Evolutionary conservation across 2,329 filamentous ascomycete species (phyloP), one percentile per base, ranked within the genome.

Genomic region (Amesomyces nigricolor): DNA sequence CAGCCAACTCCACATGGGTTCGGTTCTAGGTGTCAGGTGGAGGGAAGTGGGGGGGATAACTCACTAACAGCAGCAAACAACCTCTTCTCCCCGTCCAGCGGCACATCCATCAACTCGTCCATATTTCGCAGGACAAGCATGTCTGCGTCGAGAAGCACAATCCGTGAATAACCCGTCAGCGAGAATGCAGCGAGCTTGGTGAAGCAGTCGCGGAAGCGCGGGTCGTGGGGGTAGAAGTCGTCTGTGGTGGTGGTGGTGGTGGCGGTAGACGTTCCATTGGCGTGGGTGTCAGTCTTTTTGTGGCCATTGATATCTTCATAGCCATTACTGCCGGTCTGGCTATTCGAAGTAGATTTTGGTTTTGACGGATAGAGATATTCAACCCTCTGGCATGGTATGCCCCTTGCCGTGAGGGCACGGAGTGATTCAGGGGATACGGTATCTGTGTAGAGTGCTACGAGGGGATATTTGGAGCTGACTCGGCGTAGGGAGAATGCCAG

Each of bases 131-230:
- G 72, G 7, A 89, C 83, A 49, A 95, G 73, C 90, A 95, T 95
- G 73, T 96, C 91, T 66, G 86, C 87, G 72, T 96, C 91, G 53
- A 96, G 78, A 72, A 90, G 87, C 37, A 95, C 87, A 35, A 95
- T 82, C 40, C 90, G 81, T 26, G 85, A 78, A 72, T 91, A 95
- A 68, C 91, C 83, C 16, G 78, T 78, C 32, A 95, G 76, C 19
- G 81, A 84, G 69, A 95, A 96, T 5, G 87, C 83, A 14, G 85
- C 81, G 29, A 96, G 81, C 73, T 95, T 96, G 71, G 80, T 88
- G 89, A 90, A 96, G 77, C 87, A 91, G 71, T 95, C 89, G 72
- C 89, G 86, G 78, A 95, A 95, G 63, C 91, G 85, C 48, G 86
- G 85, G 70, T 95, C 90, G 58, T 87, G 81, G 65, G 76, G 79